These are phyloP conservation scores for Monilinia fructigena DNA, from an alignment of 2,329 filamentous ascomycete species.

Conservation along the genomic window DNA sequence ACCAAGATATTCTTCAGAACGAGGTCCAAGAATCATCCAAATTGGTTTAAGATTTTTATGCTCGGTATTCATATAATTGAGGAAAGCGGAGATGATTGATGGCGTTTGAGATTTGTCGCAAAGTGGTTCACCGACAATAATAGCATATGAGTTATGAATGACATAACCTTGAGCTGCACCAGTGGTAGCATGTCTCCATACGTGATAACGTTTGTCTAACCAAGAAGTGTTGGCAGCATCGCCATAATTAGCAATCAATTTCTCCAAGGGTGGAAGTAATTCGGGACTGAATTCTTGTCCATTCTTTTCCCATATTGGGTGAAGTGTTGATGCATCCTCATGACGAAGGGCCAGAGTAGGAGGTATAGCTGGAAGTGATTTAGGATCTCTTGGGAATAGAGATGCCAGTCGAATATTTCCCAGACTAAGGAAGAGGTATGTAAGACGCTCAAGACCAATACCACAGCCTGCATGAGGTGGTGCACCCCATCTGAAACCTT, in stretches of 20 bases:
- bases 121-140: conserved; percentile 83
- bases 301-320: conserved; percentile 58
- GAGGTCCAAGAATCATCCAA: conserved; percentile 83
- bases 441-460: conserved; percentile 83
- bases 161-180: conserved; percentile 86
- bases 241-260: conserved; percentile 92
- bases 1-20: conserved; percentile 76
- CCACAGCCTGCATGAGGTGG: conserved; percentile 88
- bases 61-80: conserved; percentile 68
- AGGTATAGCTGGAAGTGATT: conserved; percentile 73
- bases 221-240: conserved; percentile 93
- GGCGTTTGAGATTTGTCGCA: conserved; percentile 77
- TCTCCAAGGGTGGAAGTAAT: conserved; percentile 70
- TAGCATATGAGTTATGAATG: conserved; percentile 70
- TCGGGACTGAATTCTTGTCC: conserved; percentile 43
- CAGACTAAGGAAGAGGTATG: conserved; percentile 81
- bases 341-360: conserved; percentile 68
- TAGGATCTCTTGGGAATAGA: conserved; percentile 84
- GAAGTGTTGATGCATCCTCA: conserved; percentile 80
- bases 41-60: conserved; percentile 76
- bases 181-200: conserved; percentile 77
- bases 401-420: conserved; percentile 88
- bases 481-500: conserved; percentile 83
- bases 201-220: conserved; percentile 83
- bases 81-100: conserved; percentile 70